phyloP scores from a whole-genome alignment of 2,329 filamentous ascomycete species.

The Chaetomium olivaceum region DNA sequence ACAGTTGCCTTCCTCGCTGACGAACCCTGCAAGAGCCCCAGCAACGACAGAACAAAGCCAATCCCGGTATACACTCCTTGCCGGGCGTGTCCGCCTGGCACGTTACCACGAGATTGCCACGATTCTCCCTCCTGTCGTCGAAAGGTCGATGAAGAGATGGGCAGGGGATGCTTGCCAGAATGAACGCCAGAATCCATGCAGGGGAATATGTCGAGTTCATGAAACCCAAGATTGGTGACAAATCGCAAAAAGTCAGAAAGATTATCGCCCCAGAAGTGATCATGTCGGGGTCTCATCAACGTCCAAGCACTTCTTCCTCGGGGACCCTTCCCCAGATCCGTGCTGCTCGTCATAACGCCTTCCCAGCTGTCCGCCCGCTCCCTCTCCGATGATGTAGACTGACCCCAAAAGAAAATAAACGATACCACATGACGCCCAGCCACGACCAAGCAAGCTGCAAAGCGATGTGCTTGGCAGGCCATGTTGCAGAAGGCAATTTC shows the following conservation, averaged over 20 bases:
- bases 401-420: constrained; percentile 9
- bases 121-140: background rate
- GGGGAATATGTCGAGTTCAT: constrained; percentile 18
- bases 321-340: background rate
- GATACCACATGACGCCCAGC: background rate
- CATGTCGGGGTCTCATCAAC: constrained; percentile 18
- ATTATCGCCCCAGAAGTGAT: constrained; percentile 20
- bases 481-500: background rate
- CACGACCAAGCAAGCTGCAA: background rate
- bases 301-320: constrained; percentile 13
- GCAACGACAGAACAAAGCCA: background rate
- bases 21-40: background rate
- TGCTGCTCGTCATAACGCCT: constrained; percentile 22
- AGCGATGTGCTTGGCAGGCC: background rate
- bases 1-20: constrained; percentile 3
- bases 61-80: background rate
- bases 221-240: constrained; percentile 22
- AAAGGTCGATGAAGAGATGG: background rate
- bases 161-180: constrained; percentile 9
- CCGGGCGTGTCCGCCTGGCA: background rate
- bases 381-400: constrained; percentile 12
- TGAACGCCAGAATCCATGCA: constrained; percentile 23
- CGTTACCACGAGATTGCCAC: background rate
- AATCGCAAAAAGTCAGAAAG: constrained; percentile 21
- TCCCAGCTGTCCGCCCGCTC: constrained; percentile 7